Evolutionary conservation across 1,284 basidiomycete genomes (phyloP).

Genomic region (Kwoniella shivajii): DNA sequence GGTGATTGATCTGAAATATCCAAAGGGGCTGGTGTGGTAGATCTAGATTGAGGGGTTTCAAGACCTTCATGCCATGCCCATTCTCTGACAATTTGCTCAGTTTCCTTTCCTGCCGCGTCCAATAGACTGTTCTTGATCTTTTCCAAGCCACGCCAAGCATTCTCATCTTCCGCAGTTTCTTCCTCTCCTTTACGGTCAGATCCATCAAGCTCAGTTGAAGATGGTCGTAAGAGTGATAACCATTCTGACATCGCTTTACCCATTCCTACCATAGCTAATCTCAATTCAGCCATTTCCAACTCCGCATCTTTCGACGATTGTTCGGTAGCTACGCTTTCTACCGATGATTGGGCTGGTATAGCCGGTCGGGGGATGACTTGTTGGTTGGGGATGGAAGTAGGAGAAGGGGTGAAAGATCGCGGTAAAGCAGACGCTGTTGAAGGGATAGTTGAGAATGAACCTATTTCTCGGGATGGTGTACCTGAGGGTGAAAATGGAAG

Average conservation of each 20-base stretch:
- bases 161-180: neutral
- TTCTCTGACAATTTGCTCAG: slow-evolving; percentile 45
- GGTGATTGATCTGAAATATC: neutral
- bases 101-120: slow-evolving; percentile 42
- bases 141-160: slow-evolving; percentile 38
- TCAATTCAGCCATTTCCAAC: slow-evolving; percentile 48
- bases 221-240: slow-evolving; percentile 30
- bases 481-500: slow-evolving; percentile 42
- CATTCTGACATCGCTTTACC: slow-evolving; percentile 50
- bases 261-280: slow-evolving; percentile 51
- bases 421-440: slow-evolving; percentile 24
- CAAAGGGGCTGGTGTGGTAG: slow-evolving; percentile 18
- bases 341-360: slow-evolving; percentile 14
- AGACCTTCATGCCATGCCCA: slow-evolving; percentile 52
- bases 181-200: neutral
- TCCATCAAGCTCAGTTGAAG: neutral
- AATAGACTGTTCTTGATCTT: slow-evolving; percentile 41
- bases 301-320: slow-evolving; percentile 47
- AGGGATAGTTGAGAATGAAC: slow-evolving; percentile 39
- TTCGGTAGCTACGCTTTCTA: slow-evolving; percentile 28
- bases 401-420: slow-evolving; percentile 18
- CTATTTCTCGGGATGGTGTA: slow-evolving; percentile 22
- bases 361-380: slow-evolving; percentile 3
- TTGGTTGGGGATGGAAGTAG: neutral
- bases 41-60: slow-evolving; percentile 30